A percentile compares a stretch with the other conserved stretches of the same genome.
These are phyloP conservation scores for Rhizophagus prolifer DNA, from an alignment of 192 early-diverging fungal species.

Conservation along the genomic window DNA sequence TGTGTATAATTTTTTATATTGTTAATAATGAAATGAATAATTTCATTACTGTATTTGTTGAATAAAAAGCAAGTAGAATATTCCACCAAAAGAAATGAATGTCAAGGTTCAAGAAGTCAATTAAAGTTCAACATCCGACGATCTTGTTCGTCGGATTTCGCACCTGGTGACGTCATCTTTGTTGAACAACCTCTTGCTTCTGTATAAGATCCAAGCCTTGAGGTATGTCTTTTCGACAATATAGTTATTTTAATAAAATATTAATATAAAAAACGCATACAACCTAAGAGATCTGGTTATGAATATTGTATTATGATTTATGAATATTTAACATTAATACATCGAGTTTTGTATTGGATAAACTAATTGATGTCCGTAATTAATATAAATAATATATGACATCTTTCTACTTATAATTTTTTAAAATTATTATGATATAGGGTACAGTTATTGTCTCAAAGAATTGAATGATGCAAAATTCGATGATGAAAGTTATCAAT, in stretches of 20 bases:
- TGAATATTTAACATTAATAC: no score
- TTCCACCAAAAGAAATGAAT: slow-evolving; percentile 71
- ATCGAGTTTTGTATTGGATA: no score
- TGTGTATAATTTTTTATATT: slow-evolving; percentile 22
- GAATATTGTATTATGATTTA: no score
- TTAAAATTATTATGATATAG: slow-evolving; percentile 28
- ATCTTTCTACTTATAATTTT: no score
- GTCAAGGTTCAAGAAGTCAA: slow-evolving; percentile 61
- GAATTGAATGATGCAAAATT: slow-evolving; percentile 37
- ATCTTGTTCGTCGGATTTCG: slow-evolving; percentile 69
- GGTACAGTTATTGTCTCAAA: slow-evolving; percentile 69
- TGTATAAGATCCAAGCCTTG: slow-evolving; percentile 63
- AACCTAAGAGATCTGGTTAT: not conserved
- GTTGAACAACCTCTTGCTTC: slow-evolving; percentile 73
- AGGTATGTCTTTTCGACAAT: slow-evolving; percentile 40
- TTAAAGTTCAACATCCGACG: slow-evolving; percentile 45
- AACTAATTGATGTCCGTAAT: no score
- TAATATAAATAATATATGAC: no score
- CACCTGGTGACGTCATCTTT: slow-evolving; percentile 73
- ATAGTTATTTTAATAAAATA: not conserved
- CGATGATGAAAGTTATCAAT: slow-evolving; percentile 53
- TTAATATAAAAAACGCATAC: no score
- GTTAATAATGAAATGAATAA: slow-evolving; percentile 17
- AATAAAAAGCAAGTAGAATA: slow-evolving; percentile 74
- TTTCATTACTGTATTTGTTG: slow-evolving; percentile 17